These are phyloP conservation scores for Skeletonema potamos DNA, from an alignment of 108 stramenopile species.

Conservation along the genomic window DNA sequence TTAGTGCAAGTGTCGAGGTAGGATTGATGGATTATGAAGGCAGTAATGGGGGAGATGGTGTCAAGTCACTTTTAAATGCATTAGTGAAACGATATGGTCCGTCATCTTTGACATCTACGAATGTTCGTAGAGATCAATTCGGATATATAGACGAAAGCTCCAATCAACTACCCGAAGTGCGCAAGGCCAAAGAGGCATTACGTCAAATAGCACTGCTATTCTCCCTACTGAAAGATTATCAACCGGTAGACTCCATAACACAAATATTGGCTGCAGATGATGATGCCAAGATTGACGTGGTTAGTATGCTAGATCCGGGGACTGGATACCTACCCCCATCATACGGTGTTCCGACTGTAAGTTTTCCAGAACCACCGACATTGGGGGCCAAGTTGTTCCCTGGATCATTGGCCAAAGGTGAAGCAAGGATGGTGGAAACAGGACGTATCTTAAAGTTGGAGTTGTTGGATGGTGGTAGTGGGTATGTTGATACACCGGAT, in stretches of 20 bases:
- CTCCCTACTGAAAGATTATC: slow-evolving; percentile 65
- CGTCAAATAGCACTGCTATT: slow-evolving; percentile 85
- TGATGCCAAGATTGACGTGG: slow-evolving; percentile 63
- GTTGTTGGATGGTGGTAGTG: slow-evolving; percentile 61
- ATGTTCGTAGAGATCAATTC: slow-evolving; percentile 37
- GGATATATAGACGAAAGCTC: neutral
- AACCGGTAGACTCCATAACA: slow-evolving; percentile 73
- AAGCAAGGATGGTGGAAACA: slow-evolving; percentile 58
- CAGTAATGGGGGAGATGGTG: slow-evolving; percentile 2
- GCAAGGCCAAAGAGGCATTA: slow-evolving; percentile 63
- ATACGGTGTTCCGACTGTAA: slow-evolving; percentile 58
- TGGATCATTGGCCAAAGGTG: slow-evolving; percentile 57
- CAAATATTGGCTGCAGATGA: slow-evolving; percentile 71
- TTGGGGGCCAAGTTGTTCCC: slow-evolving; percentile 25
- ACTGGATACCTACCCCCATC: slow-evolving; percentile 69
- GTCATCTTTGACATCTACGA: slow-evolving; percentile 18
- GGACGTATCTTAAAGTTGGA: slow-evolving; percentile 72
- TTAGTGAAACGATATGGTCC: slow-evolving; percentile 56
- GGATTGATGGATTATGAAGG: slow-evolving; percentile 75
- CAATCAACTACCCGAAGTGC: slow-evolving; percentile 31
- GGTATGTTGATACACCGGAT: slow-evolving; percentile 60
- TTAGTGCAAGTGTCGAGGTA: slow-evolving; percentile 80
- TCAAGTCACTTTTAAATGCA: slow-evolving; percentile 4
- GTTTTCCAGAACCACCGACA: slow-evolving; percentile 62
- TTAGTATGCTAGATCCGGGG: slow-evolving; percentile 58